Percentiles rank a stretch among this genome's conserved stretches.
Evolutionary conservation across 164 flowering plant genomes (phyloP).

Genomic region (Tetrastigma voinierianum): DNA sequence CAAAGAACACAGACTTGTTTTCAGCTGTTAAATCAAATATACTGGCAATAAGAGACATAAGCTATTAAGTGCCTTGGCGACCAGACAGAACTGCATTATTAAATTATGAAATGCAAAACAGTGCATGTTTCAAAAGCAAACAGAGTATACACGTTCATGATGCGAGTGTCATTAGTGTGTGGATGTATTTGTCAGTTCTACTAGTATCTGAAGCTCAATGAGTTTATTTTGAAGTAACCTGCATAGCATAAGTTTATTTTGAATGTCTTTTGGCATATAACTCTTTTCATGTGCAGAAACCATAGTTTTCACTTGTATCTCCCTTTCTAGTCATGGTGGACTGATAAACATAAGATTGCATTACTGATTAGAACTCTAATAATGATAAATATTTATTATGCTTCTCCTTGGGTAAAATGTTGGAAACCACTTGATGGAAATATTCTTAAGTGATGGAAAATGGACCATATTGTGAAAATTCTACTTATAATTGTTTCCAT

Average conservation of each 20-base stretch:
- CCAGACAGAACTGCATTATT: no score
- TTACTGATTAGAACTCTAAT: no score
- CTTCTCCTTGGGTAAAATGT: no score
- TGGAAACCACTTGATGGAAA: no score
- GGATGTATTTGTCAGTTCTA: not conserved
- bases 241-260: not conserved
- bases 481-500: no score
- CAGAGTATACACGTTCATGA: not conserved
- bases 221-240: not conserved
- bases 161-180: not conserved
- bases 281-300: not conserved
- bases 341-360: no score
- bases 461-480: no score
- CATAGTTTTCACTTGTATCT: not conserved
- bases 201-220: not conserved
- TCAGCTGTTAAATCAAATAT: not conserved
- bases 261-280: not conserved
- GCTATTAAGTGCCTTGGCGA: no score
- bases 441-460: no score
- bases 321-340: not conserved
- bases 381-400: no score
- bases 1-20: not conserved
- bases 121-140: not conserved
- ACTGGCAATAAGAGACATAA: no score
- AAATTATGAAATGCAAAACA: no score